phyloP scores from a whole-genome alignment of 2,329 filamentous ascomycete genomes.

The Didymella pinodella region DNA sequence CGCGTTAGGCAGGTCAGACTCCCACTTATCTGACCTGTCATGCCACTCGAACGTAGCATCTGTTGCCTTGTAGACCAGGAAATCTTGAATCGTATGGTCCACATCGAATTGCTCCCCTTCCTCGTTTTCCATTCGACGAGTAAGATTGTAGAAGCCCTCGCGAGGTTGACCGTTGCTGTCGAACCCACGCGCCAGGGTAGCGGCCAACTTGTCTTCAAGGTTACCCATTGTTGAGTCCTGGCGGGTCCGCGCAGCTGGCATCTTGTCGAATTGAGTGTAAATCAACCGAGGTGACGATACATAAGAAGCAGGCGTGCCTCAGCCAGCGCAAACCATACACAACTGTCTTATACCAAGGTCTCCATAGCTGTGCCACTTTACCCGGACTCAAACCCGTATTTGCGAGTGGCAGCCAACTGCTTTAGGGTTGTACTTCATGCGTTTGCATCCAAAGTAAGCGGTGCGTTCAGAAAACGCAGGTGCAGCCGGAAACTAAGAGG shows the following conservation, averaged over 20 bases:
- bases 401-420: constrained; percentile 22
- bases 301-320: constrained; percentile 20
- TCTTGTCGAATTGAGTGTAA: constrained; percentile 13
- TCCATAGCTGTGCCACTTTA: constrained; percentile 10
- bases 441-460: constrained; percentile 13
- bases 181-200: constrained; percentile 28
- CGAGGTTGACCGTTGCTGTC: constrained; percentile 31
- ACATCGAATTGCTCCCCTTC: constrained; percentile 56
- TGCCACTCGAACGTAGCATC: constrained; percentile 52
- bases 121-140: constrained; percentile 45
- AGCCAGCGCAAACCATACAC: constrained; percentile 15
- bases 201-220: constrained; percentile 36
- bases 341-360: constrained; percentile 11
- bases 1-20: constrained; percentile 44
- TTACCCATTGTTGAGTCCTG: constrained; percentile 29
- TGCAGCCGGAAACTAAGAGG: constrained; percentile 32
- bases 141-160: constrained; percentile 44
- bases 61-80: constrained; percentile 59
- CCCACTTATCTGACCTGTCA: constrained; percentile 38
- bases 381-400: constrained; percentile 4
- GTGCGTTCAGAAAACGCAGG: constrained; percentile 22
- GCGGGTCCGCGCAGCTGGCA: constrained; percentile 29
- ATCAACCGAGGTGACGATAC: constrained; percentile 14
- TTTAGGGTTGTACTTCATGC: constrained; percentile 34
- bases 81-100: constrained; percentile 65